Evolutionary conservation across 2,329 filamentous ascomycete species (phyloP), one percentile per base, ranked within the genome.

Genomic region (Sarocladiaceae sp.): DNA sequence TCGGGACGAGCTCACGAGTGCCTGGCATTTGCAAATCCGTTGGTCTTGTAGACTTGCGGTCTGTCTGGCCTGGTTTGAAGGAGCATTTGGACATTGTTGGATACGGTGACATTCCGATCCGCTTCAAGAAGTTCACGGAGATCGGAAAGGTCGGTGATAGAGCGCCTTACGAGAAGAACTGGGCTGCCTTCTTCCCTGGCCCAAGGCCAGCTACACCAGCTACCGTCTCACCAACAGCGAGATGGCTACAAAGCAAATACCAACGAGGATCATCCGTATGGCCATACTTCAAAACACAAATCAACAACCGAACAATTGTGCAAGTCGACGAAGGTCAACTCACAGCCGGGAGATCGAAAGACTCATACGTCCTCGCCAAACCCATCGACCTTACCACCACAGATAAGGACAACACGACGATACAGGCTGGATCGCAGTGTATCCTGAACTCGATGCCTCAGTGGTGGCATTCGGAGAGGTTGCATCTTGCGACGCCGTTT

Each of bases 121-220:
- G 33, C 12, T 52, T 52, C 35, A 25, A 53, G 28, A 46, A 6
- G 1, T 53, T 55, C 17, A 55, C 54, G 5, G 54, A 55, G 35
- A 29, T 55, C 12, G 51, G 28, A 3, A 55, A 47, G 36, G 42
- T 50, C 11, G n/a, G 25, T 3, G 50, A 46, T n/a, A 17, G 23
- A 22, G 40, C 40, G 40, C 20, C 10, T 8, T 44, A 44, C 17
- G 54, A 53, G 29, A 55, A 55, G 52, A 55, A 55, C 26, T 55
- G 54, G 54, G 54, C 54, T 12, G 31, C 54, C 6, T 55, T 55
- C 49, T 55, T 55, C 22, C 26, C 51, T 12, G 54, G 54, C 4
- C 54, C 54, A 2, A 50, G 44, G 22, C 54, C 54, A 6, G 37
- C 31, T 8, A 52, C 35, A 5, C n/a, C 31, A 25, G 12, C 52